Percentiles rank a stretch among this genome's conserved stretches.
Conservation (phyloP, 495 filamentous ascomycete genomes). For the Penicillium turbatum region DNA sequence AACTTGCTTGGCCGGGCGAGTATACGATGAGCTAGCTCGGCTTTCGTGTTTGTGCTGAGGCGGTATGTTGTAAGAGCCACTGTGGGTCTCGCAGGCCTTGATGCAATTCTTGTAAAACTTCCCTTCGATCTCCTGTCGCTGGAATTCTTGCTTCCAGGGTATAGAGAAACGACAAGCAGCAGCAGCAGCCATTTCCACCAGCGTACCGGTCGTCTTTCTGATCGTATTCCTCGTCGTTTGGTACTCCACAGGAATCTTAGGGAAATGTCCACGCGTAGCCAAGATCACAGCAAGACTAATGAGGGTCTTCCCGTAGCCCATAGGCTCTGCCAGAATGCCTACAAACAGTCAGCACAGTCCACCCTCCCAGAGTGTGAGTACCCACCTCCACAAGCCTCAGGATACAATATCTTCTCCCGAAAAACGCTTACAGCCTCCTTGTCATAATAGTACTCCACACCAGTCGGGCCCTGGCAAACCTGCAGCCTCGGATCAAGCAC, state of each 20-base stretch:
- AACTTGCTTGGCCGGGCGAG: conserved; percentile 46
- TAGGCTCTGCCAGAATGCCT: conserved; percentile 53
- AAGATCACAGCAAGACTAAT: conserved; percentile 81
- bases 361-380: neutral
- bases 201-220: conserved; percentile 45
- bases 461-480: conserved; percentile 52
- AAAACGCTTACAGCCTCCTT: conserved; percentile 57
- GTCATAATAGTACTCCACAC: conserved; percentile 67
- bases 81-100: conserved; percentile 49
- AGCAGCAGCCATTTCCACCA: conserved; percentile 70
- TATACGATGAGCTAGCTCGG: conserved; percentile 40
- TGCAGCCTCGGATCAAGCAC: conserved; percentile 72
- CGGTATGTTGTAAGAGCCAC: conserved; percentile 52
- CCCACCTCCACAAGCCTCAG: conserved; percentile 66
- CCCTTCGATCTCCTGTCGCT: conserved; percentile 25
- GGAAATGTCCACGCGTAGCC: conserved; percentile 68
- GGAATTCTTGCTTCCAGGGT: conserved; percentile 64
- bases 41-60: conserved; percentile 40
- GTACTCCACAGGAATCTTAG: conserved; percentile 60
- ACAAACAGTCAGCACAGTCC: neutral
- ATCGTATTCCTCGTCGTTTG: conserved; percentile 38
- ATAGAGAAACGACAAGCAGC: conserved; percentile 58
- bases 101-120: conserved; percentile 46
- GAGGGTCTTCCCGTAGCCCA: conserved; percentile 81
- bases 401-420: conserved; percentile 63